These are phyloP conservation scores for Vigna nakashimae DNA, from an alignment of 306 rosid species.

Conservation along the genomic window DNA sequence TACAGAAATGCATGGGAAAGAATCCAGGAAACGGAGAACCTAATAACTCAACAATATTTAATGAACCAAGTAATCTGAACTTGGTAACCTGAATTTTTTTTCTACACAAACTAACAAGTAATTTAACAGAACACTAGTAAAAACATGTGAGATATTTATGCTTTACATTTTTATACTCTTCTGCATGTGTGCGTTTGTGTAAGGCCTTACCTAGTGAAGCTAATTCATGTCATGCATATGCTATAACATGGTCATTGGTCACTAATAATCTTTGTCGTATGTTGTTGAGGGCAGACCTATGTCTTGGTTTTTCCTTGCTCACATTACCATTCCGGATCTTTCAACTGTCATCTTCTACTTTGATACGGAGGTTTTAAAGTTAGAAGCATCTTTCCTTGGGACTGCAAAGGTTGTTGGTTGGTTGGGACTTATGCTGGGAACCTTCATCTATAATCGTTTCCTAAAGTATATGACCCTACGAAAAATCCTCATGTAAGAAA, in stretches of 20 bases:
- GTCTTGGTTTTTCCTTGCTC: conserved; percentile 92
- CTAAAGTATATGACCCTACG: conserved; percentile 75
- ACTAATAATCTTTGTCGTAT: conserved; percentile 45
- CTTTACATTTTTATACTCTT: conserved; percentile 3
- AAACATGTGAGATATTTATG: conserved; percentile 25
- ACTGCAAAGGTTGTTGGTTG: conserved; percentile 77
- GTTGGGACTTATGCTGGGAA: conserved; percentile 87
- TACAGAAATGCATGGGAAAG: neutral
- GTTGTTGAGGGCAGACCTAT: conserved; percentile 68
- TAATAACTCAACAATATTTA: neutral
- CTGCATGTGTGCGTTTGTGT: neutral
- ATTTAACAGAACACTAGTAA: neutral
- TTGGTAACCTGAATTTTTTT: neutral
- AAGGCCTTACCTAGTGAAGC: neutral
- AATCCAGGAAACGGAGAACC: neutral
- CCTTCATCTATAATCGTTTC: conserved; percentile 65
- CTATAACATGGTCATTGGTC: conserved; percentile 27
- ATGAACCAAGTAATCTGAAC: neutral
- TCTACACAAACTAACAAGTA: neutral
- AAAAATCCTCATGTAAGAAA: conserved; percentile 76
- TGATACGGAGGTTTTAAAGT: conserved; percentile 72
- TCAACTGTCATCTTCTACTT: conserved; percentile 82
- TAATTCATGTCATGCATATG: conserved; percentile 16
- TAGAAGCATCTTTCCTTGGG: conserved; percentile 85
- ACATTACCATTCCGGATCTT: conserved; percentile 70